Evolutionary conservation across 2,329 filamentous ascomycete genomes (phyloP).

Genomic region (Botryotinia convoluta): DNA sequence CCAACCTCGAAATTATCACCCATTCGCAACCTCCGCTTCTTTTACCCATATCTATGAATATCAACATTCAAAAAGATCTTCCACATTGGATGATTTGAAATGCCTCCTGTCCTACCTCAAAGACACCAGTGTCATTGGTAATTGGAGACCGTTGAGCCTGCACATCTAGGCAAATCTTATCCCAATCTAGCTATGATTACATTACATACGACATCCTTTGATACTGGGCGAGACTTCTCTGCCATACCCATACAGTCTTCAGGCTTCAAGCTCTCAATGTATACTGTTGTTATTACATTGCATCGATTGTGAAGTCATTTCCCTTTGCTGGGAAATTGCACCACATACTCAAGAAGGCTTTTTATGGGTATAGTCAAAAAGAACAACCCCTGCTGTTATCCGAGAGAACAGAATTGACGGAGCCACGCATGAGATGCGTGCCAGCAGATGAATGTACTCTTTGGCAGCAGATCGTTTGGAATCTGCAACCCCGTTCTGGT

Average conservation of each 20-base stretch:
- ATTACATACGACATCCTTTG: not conserved
- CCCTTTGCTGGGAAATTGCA: not conserved
- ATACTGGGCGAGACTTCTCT: slow-evolving; percentile 5
- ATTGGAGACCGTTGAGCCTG: not conserved
- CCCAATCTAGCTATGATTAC: slow-evolving; percentile 6
- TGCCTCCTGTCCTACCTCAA: not conserved
- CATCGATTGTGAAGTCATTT: slow-evolving; percentile 1
- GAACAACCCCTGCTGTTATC: not conserved
- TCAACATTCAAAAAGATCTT: not conserved
- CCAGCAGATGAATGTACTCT: not conserved
- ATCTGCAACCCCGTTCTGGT: not conserved
- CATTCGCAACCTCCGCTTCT: not conserved
- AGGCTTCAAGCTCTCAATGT: not conserved
- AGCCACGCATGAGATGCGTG: not conserved
- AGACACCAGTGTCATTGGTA: not conserved
- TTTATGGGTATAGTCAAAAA: not conserved
- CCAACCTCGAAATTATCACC: slow-evolving; percentile 2
- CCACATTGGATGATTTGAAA: not conserved
- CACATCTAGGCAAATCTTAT: slow-evolving; percentile 1
- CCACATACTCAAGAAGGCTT: not conserved
- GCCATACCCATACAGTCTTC: not conserved
- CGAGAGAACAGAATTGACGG: not conserved
- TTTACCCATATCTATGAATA: not conserved
- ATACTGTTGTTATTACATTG: not conserved
- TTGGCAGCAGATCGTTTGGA: not conserved